Evolutionary conservation across 768 basidiomycete species (phyloP).

Genomic region (Termitomyces sp.): DNA sequence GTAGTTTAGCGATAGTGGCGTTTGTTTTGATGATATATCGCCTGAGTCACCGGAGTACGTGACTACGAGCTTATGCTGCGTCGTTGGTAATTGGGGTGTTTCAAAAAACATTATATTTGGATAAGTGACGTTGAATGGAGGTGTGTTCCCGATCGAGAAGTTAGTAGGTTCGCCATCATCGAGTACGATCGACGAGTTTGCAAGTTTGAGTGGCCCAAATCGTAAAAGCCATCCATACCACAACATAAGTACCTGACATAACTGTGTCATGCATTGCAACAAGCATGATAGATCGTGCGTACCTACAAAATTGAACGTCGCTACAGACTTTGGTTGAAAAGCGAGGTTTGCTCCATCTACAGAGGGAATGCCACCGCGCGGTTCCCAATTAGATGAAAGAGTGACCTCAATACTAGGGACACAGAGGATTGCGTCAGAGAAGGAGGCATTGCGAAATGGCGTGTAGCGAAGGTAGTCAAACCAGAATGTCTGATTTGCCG

Average conservation of each 20-base stretch:
- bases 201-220: not conserved
- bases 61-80: not conserved
- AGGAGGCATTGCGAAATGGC: not conserved
- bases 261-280: not conserved
- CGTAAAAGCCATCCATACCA: not conserved
- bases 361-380: not conserved
- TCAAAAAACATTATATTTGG: not conserved
- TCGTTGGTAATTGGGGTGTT: not conserved
- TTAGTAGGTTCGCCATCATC: not conserved
- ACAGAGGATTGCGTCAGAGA: not conserved
- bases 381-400: not conserved
- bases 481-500: slow-evolving; percentile 2
- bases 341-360: not conserved
- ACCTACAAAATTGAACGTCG: not conserved
- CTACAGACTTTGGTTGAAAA: not conserved
- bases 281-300: not conserved
- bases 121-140: not conserved
- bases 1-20: not conserved
- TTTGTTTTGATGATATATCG: not conserved
- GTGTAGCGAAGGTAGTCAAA: slow-evolving; percentile 4
- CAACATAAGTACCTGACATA: not conserved
- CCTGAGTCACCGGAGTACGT: not conserved
- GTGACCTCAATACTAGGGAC: not conserved
- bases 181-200: not conserved
- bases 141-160: not conserved